These are phyloP conservation scores for Xylaria sp. DNA, from an alignment of 2,329 filamentous ascomycete genomes.

Conservation along the genomic window DNA sequence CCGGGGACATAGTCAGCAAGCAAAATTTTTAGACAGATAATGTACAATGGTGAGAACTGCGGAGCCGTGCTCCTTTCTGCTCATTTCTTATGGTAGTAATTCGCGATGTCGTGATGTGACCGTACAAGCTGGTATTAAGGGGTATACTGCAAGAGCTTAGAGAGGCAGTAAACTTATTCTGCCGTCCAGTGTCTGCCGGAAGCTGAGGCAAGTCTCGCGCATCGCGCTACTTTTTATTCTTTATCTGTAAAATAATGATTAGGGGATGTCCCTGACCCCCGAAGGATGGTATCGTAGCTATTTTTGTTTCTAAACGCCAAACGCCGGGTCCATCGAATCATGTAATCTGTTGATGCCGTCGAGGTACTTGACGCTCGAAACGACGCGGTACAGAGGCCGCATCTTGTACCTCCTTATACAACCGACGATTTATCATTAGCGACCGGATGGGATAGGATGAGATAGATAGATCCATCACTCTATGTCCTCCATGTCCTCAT, in stretches of 20 bases:
- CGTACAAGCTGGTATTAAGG: background rate
- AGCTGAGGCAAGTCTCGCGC: background rate
- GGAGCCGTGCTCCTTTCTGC: background rate
- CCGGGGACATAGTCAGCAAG: background rate
- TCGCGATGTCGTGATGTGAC: background rate
- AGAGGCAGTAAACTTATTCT: background rate
- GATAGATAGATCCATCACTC: slow-evolving; percentile 32
- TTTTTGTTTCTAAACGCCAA: slow-evolving; percentile 27
- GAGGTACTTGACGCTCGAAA: background rate
- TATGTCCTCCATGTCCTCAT: slow-evolving; percentile 64
- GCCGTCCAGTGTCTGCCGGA: background rate
- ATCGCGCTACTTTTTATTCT: background rate
- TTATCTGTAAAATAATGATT: background rate
- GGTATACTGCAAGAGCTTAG: too few species aligned
- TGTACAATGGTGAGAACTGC: slow-evolving; percentile 28
- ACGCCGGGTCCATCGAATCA: slow-evolving; percentile 13
- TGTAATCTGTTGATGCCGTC: background rate
- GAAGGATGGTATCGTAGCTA: slow-evolving; percentile 21
- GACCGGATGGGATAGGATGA: background rate
- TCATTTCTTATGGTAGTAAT: background rate
- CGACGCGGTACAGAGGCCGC: background rate
- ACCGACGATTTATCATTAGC: background rate
- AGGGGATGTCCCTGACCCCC: background rate
- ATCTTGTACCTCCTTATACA: background rate
- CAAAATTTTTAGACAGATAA: slow-evolving; percentile 18